Evolutionary conservation across 1,139 yeast species (phyloP), one percentile per base, ranked within the genome.

Genomic region (Candida sp.): DNA sequence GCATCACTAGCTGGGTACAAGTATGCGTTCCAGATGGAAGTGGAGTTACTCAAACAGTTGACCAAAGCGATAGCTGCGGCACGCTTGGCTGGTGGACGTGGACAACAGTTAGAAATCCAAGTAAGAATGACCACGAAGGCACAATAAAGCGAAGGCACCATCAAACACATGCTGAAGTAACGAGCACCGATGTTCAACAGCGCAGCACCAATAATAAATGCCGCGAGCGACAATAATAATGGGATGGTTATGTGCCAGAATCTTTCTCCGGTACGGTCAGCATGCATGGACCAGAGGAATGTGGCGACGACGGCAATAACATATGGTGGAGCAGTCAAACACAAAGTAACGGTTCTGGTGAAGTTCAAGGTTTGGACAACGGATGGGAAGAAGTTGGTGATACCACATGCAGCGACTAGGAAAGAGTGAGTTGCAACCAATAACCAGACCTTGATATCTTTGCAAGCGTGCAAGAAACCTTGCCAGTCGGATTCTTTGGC

Each of bases 321-420:
- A 64, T 83, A 84, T 28, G 88, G 88, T 40, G 88, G 88, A 39
- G 84, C 87, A 3, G 87, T 83, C 55, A 84, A 68, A 57, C 81
- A 77, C 53, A 81, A 70, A 4, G 87, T 83, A 33, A 79, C 73
- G 42, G 81, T 73, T 53, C 73, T 68, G 61, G 65, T 62, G 57
- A 81, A 84, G 40, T 81, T 76, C 57, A 84, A 70, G 5, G 88
- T 83, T 54, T 72, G 66, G 25, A 84, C 86, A 37, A 84, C 83
- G 1, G 86, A 75, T 30, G 88, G 88, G 74, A 83, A 84, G 63
- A 82, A 83, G 60, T 83, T 80, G 30, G 86, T 82, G 46, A 83
- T 82, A 62, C 86, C 85, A 58, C 76, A 69, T 43, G 86, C 84
- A 33, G 86, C 85, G 42, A 81, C 85, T 31, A 81, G 66, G 67